These are phyloP conservation scores for Aspergillus sp. DNA, from an alignment of 2,329 filamentous ascomycete species.

Conservation along the genomic window DNA sequence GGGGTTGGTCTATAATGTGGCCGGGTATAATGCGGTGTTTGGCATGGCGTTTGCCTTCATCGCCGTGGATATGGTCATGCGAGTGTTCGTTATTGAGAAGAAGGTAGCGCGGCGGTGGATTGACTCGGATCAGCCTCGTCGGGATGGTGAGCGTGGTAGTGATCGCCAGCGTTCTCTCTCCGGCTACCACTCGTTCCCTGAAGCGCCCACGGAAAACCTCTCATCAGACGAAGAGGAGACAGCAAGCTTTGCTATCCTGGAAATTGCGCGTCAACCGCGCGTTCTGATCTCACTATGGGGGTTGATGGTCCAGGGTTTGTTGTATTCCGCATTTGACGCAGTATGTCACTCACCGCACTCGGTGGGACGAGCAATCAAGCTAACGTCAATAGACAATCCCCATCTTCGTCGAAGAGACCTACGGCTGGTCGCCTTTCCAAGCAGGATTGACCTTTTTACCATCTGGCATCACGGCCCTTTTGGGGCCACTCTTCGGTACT, in stretches of 20 bases:
- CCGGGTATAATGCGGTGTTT: constrained; percentile 53
- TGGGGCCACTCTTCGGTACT: constrained; percentile 48
- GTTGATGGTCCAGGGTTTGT: constrained; percentile 42
- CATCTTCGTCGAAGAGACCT: constrained; percentile 47
- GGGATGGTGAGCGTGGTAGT: constrained; percentile 15
- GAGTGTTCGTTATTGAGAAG: constrained; percentile 56
- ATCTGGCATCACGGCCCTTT: constrained; percentile 53
- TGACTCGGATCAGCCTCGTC: constrained; percentile 27
- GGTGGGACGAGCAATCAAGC: constrained; percentile 5
- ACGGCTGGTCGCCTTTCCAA: constrained; percentile 49
- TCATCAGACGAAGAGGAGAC: not conserved
- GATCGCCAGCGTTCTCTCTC: too few relatives aligned
- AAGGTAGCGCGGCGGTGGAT: constrained; percentile 40
- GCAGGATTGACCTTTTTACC: constrained; percentile 52
- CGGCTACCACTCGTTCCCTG: constrained; percentile 22
- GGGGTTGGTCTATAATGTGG: constrained; percentile 52
- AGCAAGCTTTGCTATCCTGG: constrained; percentile 9
- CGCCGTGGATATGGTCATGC: constrained; percentile 51
- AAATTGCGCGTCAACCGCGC: constrained; percentile 35
- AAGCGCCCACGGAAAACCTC: not conserved
- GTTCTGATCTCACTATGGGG: constrained; percentile 51
- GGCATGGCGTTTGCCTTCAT: constrained; percentile 48
- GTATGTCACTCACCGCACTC: constrained; percentile 9
- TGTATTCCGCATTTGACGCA: constrained; percentile 47
- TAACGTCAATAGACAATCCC: constrained; percentile 33